These are phyloP conservation scores for Quercus parvula DNA, from an alignment of 306 rosid species.

Conservation along the genomic window DNA sequence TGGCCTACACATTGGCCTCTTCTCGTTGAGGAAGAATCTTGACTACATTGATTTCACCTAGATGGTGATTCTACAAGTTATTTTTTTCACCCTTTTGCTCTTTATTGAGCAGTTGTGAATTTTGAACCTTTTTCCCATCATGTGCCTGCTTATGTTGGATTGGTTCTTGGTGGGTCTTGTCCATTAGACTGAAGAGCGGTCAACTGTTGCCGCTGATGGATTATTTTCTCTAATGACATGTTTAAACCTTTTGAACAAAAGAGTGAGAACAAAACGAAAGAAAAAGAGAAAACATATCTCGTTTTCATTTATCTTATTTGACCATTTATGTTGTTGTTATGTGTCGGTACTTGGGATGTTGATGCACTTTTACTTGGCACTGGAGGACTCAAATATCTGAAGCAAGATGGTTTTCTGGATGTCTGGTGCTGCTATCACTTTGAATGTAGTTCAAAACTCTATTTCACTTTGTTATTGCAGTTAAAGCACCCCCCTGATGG, in stretches of 20 bases:
- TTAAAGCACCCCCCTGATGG: not conserved
- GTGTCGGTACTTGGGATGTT: not conserved
- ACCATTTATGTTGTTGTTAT: not conserved
- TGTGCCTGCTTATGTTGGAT: constrained; percentile 10
- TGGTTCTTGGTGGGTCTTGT: constrained; percentile 29
- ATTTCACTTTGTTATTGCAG: not conserved
- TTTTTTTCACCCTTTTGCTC: constrained; percentile 25
- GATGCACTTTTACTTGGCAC: not conserved
- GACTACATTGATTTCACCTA: constrained; percentile 25
- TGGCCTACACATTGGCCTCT: constrained; percentile 23
- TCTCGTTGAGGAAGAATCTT: constrained; percentile 18
- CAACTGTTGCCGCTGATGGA: constrained; percentile 13
- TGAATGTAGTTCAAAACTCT: not conserved
- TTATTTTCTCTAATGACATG: not conserved
- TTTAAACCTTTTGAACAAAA: not conserved
- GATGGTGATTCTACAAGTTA: not conserved
- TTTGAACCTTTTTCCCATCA: constrained; percentile 16
- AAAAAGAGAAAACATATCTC: not conserved
- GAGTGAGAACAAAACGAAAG: constrained; percentile 3
- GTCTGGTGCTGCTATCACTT: not conserved
- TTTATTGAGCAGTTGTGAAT: constrained; percentile 32
- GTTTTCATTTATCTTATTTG: not conserved
- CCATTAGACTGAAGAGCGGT: constrained; percentile 36
- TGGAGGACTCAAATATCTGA: not conserved
- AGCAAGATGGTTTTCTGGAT: not conserved